These are phyloP conservation scores for Epichloe aotearoae DNA, from an alignment of 2,329 filamentous ascomycete genomes.

Conservation along the genomic window DNA sequence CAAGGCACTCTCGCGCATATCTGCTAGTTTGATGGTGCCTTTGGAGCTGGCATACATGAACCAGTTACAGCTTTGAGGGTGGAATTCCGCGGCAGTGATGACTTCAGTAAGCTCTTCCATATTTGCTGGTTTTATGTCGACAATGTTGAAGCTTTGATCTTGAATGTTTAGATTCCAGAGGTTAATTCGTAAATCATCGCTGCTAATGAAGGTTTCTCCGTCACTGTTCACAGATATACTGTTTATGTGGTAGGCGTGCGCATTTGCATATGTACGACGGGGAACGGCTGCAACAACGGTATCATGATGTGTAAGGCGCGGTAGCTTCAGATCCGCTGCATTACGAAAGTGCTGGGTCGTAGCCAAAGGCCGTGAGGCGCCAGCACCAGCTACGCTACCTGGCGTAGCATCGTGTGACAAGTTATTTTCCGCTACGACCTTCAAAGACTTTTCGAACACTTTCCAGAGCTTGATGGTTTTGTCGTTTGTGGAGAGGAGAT, in stretches of 20 bases:
- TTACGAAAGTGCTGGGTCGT: constrained; percentile 66
- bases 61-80: constrained; percentile 95
- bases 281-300: constrained; percentile 95
- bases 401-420: constrained; percentile 89
- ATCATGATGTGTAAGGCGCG: constrained; percentile 92
- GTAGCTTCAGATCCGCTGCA: constrained; percentile 76
- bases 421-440: constrained; percentile 98
- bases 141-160: constrained; percentile 99
- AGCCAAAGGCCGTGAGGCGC: constrained; percentile 54
- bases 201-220: constrained; percentile 98
- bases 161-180: constrained; percentile 99
- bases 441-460: constrained; percentile 97
- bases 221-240: constrained; percentile 99
- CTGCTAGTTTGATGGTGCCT: constrained; percentile 94
- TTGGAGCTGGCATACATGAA: constrained; percentile 99
- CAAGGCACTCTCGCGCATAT: constrained; percentile 93
- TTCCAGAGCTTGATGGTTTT: constrained; percentile 99
- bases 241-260: constrained; percentile 99
- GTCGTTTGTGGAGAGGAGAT: constrained; percentile 95
- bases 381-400: constrained; percentile 55
- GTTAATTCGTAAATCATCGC: constrained; percentile 94
- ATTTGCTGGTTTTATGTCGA: constrained; percentile 98
- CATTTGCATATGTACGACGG: constrained; percentile 92
- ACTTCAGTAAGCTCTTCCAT: constrained; percentile 99
- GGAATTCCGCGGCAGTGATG: constrained; percentile 95